phyloP scores from a whole-genome alignment of 352 stramenopile genomes.

The Discostella stelligera region DNA sequence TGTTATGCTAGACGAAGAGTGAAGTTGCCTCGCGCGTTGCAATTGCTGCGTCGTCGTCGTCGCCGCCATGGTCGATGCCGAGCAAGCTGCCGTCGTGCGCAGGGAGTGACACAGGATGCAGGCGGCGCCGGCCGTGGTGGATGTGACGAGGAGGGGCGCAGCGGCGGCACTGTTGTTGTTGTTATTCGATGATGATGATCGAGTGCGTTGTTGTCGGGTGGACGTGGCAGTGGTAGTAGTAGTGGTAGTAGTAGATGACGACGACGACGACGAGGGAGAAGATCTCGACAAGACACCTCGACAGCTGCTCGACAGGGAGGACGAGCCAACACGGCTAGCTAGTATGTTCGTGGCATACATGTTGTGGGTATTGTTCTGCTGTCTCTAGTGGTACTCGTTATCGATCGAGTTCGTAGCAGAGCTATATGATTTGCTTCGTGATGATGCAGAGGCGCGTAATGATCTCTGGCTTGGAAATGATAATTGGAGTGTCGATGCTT shows the following conservation, averaged over 20 bases:
- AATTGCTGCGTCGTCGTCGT: too few relatives aligned
- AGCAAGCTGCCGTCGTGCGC: slow-evolving; percentile 36
- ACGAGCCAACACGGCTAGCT: slow-evolving; percentile 17
- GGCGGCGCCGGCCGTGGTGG: slow-evolving; percentile 21
- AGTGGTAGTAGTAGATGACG: background rate
- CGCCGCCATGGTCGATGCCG: slow-evolving; percentile 24
- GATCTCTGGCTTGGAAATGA: too few relatives aligned
- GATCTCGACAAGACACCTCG: slow-evolving; percentile 25
- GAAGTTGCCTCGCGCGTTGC: slow-evolving; percentile 1
- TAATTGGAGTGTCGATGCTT: too few relatives aligned
- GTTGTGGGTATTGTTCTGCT: too few relatives aligned
- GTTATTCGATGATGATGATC: too few relatives aligned
- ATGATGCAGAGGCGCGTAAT: too few relatives aligned
- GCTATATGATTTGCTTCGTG: too few relatives aligned
- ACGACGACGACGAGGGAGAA: slow-evolving; percentile 3
- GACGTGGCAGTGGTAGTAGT: background rate
- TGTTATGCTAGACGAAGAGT: too few relatives aligned
- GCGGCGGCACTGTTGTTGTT: background rate
- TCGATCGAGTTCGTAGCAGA: too few relatives aligned
- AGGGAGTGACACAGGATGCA: slow-evolving; percentile 42
- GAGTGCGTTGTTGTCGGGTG: slow-evolving; percentile 2
- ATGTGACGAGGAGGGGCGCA: slow-evolving; percentile 2
- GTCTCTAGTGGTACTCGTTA: too few relatives aligned
- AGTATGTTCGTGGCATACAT: slow-evolving; percentile 21
- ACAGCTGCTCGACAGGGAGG: slow-evolving; percentile 27